A percentile compares a stretch with the other conserved stretches of the same genome.
phyloP scores from a whole-genome alignment of 352 stramenopile genomes.

The Hyaloperonospora brassicae region DNA sequence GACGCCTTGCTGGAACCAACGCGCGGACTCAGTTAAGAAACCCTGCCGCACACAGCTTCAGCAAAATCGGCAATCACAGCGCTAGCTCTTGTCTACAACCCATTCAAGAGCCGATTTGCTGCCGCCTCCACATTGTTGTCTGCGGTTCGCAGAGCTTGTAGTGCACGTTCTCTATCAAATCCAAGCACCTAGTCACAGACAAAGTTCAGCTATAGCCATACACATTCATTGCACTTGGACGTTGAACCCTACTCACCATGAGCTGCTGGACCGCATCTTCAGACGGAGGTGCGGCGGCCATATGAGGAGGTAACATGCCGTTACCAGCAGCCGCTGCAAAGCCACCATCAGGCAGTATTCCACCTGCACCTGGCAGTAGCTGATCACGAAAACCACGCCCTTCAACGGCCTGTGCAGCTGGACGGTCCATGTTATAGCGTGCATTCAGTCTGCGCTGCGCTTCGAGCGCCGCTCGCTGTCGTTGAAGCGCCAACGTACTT shows the following conservation, averaged over 20 bases:
- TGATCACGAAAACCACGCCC: slow-evolving; percentile 79
- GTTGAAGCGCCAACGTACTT: slow-evolving; percentile 51
- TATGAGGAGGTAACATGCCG: slow-evolving; percentile 45
- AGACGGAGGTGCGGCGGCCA: slow-evolving; percentile 52
- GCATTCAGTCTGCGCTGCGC: slow-evolving; percentile 58
- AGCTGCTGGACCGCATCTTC: slow-evolving; percentile 78
- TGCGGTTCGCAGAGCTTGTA: slow-evolving; percentile 61
- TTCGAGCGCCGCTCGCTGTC: slow-evolving; percentile 64
- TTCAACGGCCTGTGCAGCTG: slow-evolving; percentile 16
- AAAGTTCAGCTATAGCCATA: slow-evolving; percentile 4
- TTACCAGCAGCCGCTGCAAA: slow-evolving; percentile 10
- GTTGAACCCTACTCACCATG: slow-evolving; percentile 31
- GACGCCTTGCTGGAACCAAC: no score
- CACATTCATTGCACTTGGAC: neutral
- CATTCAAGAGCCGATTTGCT: slow-evolving; percentile 77
- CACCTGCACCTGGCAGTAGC: slow-evolving; percentile 55
- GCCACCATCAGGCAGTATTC: slow-evolving; percentile 24
- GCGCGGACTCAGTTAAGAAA: no score
- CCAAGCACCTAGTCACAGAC: slow-evolving; percentile 16
- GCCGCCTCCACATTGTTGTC: slow-evolving; percentile 85
- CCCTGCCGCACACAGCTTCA: no score
- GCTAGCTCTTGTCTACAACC: slow-evolving; percentile 25
- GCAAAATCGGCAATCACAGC: no score
- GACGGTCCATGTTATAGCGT: slow-evolving; percentile 31
- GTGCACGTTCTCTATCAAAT: slow-evolving; percentile 32